These are phyloP conservation scores for Candida ascalaphidarum DNA, from an alignment of 805 yeast species.

Conservation along the genomic window DNA sequence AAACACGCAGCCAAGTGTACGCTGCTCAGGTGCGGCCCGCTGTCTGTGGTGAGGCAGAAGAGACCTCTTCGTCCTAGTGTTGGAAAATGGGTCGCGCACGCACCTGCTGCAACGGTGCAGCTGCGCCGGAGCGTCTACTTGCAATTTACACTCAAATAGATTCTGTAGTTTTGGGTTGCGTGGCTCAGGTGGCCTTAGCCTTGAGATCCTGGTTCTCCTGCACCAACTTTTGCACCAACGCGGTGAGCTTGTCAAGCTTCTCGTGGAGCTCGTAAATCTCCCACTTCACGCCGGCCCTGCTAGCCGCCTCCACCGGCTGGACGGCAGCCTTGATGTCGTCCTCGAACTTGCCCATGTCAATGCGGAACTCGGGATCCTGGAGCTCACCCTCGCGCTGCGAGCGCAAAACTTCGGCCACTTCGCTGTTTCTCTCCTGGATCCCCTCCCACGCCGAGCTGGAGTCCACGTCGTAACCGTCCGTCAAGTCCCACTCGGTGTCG, in stretches of 20 bases:
- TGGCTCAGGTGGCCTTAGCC: no score
- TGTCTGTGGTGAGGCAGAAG: no score
- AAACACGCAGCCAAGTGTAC: no score
- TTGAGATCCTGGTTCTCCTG: conserved; percentile 22
- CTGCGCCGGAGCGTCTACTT: no score
- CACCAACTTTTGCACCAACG: conserved; percentile 30
- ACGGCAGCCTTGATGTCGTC: conserved; percentile 38
- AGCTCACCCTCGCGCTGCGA: conserved; percentile 56
- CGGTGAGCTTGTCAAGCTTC: conserved; percentile 40
- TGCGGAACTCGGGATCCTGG: conserved; percentile 62
- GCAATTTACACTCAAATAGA: no score
- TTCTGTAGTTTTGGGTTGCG: no score
- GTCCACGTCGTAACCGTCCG: conserved; percentile 57
- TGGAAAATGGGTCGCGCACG: no score
- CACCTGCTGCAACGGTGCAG: no score
- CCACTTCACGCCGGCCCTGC: conserved; percentile 51
- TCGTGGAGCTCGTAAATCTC: conserved; percentile 48
- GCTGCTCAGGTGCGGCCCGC: no score
- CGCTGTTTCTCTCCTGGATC: conserved; percentile 29
- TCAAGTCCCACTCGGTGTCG: conserved; percentile 75
- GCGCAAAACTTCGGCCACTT: conserved; percentile 27
- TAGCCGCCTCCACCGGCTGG: conserved; percentile 55
- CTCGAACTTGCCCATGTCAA: conserved; percentile 42
- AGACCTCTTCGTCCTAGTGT: no score
- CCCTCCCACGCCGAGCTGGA: conserved; percentile 22